phyloP scores from a whole-genome alignment of 2,329 filamentous ascomycete species.

The Colletotrichum sp. region DNA sequence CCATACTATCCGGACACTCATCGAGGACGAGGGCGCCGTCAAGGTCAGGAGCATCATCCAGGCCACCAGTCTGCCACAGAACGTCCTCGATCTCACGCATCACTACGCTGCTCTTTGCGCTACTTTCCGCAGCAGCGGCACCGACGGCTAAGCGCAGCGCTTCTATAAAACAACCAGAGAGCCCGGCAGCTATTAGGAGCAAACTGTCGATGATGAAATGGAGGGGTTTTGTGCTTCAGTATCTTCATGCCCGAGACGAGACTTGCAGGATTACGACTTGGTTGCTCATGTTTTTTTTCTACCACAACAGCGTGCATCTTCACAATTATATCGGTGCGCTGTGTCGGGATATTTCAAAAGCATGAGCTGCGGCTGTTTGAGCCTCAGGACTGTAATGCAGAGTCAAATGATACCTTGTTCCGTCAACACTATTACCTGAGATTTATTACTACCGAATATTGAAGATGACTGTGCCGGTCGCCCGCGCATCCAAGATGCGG shows the following conservation, averaged over 20 bases:
- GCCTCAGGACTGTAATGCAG: constrained; percentile 6
- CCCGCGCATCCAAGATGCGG: not conserved
- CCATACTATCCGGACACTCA: constrained; percentile 86
- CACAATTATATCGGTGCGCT: not conserved
- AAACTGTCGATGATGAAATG: not conserved
- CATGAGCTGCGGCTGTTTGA: not conserved
- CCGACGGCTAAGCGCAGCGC: constrained; percentile 67
- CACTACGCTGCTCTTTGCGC: constrained; percentile 95
- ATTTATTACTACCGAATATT: not conserved
- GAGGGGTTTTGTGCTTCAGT: not conserved
- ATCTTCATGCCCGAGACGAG: not conserved
- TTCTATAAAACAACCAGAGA: not conserved
- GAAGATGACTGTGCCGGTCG: not conserved
- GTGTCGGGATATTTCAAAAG: constrained; percentile 3
- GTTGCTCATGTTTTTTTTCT: not conserved
- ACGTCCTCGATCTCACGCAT: constrained; percentile 92
- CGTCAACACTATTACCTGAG: not conserved
- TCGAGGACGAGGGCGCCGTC: constrained; percentile 96
- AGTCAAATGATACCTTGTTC: constrained; percentile 21
- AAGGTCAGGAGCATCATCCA: constrained; percentile 98
- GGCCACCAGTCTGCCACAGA: constrained; percentile 90
- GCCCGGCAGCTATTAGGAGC: not conserved
- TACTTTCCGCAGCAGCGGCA: constrained; percentile 92
- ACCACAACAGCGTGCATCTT: not conserved
- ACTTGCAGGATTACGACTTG: not conserved